Conservation (phyloP, 169 alveolate species). For the Cryptosporidium felis region DNA sequence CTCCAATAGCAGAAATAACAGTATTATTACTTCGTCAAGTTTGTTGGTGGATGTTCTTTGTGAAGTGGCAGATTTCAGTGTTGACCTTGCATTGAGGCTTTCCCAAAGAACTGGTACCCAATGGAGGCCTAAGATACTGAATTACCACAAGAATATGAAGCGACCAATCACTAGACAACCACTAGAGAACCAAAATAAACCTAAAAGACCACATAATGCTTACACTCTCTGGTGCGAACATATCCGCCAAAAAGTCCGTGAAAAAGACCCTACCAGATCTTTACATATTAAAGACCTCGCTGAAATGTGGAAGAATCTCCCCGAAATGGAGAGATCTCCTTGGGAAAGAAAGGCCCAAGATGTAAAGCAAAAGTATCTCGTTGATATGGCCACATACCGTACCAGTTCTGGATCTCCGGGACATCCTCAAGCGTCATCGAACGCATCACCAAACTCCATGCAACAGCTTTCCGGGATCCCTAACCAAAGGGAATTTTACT, state of each 20-base stretch:
- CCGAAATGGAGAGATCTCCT: slow-evolving; percentile 56
- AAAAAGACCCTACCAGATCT: slow-evolving; percentile 62
- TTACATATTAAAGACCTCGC: slow-evolving; percentile 67
- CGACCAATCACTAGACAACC: slow-evolving; percentile 58
- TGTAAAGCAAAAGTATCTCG: slow-evolving; percentile 58
- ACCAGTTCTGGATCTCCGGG: slow-evolving; percentile 57
- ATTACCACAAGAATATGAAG: slow-evolving; percentile 23
- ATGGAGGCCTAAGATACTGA: slow-evolving; percentile 54
- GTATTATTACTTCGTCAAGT: neutral
- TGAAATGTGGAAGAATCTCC: slow-evolving; percentile 69
- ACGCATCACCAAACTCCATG: slow-evolving; percentile 21
- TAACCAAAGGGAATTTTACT: slow-evolving; percentile 62
- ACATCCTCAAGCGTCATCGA: slow-evolving; percentile 40
- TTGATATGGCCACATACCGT: slow-evolving; percentile 67
- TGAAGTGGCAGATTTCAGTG: slow-evolving; percentile 60
- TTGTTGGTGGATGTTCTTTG: slow-evolving; percentile 46
- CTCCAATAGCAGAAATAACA: too few relatives aligned
- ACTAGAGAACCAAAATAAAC: slow-evolving; percentile 57
- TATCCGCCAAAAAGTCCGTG: slow-evolving; percentile 63
- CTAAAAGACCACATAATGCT: slow-evolving; percentile 68
- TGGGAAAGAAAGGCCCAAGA: slow-evolving; percentile 69
- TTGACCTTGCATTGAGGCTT: slow-evolving; percentile 42
- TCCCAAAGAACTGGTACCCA: slow-evolving; percentile 62
- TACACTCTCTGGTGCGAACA: slow-evolving; percentile 70
- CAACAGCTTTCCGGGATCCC: slow-evolving; percentile 56